Evolutionary conservation across 139 green algal genomes (phyloP), one percentile per base, ranked within the genome.

Genomic region (Chlorella vulgaris): DNA sequence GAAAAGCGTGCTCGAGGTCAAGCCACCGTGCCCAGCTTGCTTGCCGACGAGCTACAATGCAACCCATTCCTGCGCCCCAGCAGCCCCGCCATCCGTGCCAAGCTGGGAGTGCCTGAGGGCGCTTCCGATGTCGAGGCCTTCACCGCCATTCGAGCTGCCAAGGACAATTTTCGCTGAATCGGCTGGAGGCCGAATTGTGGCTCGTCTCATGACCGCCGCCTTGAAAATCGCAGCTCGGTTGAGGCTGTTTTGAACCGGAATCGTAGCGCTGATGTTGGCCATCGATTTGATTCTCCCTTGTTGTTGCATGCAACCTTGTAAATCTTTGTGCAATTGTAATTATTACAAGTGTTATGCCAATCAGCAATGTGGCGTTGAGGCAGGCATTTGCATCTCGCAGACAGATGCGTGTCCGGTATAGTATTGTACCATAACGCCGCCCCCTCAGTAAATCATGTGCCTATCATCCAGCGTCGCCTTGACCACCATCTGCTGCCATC

Each of bases 31-130:
- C 95, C 95, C 31, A 90, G 83, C 63, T 35, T 87, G 24, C 80
- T 98, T 33, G 88, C 83, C 6, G 90, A 95, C 39, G 95, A 98
- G 89, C 86, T 94, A 67, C 86, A 91, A 55, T 94, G 91, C 77
- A 98, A 98, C 89, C 95, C 95, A 24, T 98, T 98, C 84, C 78
- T 98, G 84, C 81, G 95, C 21, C 89, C 92, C 7, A 33, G 73
- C 50, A 86, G 92, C 65, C 40, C 81, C 1, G 87, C 76, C 36
- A 92, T 97, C 39, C 88, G 93, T 0, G 76, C 69, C 18, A 65
- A 69, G 7, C 76, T 97, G 58, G 87, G 91, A 74, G 66, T 95
- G 5, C 40, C 80, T 18, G 61, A 35, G 0, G 83, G 77, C 33
- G 88, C 84, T 4, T 78, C 81, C 18, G 86, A 94, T 63, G 91